These are phyloP conservation scores for Cetradonia linearis DNA, from an alignment of 495 filamentous ascomycete species.

Conservation along the genomic window DNA sequence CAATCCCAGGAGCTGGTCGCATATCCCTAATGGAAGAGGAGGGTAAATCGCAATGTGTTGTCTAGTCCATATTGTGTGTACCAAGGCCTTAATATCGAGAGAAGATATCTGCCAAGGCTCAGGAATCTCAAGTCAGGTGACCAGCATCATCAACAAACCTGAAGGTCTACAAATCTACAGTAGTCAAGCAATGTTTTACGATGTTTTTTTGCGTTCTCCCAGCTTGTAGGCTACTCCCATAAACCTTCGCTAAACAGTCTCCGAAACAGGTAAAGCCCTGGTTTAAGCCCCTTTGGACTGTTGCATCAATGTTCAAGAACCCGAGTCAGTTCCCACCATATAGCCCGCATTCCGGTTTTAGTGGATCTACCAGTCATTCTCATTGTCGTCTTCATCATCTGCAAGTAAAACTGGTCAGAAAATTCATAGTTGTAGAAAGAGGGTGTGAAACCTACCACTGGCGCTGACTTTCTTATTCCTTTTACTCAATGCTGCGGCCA, in stretches of 20 bases:
- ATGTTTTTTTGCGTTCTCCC: not conserved
- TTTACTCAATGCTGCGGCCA: conserved; percentile 65
- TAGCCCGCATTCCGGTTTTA: conserved; percentile 10
- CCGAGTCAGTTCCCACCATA: not conserved
- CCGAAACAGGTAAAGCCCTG: not conserved
- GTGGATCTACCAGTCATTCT: conserved; percentile 56
- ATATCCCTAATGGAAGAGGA: conserved; percentile 12
- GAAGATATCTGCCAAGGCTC: not conserved
- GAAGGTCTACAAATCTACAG: not conserved
- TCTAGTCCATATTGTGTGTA: not conserved
- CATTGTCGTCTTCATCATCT: conserved; percentile 73
- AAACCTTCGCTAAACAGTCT: not conserved
- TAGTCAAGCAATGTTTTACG: not conserved
- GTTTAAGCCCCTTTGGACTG: not conserved
- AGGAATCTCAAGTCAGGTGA: not conserved
- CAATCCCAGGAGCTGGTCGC: conserved; percentile 11
- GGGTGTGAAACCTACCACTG: conserved; percentile 62
- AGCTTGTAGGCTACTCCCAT: not conserved
- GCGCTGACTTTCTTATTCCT: conserved; percentile 81
- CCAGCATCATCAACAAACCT: not conserved
- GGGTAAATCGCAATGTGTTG: not conserved
- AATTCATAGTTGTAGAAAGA: not conserved
- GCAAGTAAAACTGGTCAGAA: conserved; percentile 27
- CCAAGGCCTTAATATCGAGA: not conserved
- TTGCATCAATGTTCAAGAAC: not conserved